phyloP scores from a whole-genome alignment of 331 rosid species.

The Saraca asoca region DNA sequence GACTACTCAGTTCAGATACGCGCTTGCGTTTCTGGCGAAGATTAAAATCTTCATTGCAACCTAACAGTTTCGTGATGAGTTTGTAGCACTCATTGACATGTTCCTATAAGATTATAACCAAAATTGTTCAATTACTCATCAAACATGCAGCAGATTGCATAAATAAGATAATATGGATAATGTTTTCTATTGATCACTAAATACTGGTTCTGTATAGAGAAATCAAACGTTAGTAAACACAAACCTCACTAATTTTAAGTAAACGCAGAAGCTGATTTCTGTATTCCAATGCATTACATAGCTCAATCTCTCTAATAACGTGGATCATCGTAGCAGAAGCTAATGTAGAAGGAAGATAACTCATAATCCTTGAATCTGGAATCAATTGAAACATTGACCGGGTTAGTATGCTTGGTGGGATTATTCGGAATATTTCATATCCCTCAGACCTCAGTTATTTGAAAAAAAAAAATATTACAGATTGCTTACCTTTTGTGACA shows the following conservation, averaged over 20 bases:
- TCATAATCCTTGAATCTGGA: slow-evolving; percentile 66
- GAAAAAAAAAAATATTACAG: neutral
- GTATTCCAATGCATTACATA: slow-evolving; percentile 57
- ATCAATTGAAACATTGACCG: slow-evolving; percentile 16
- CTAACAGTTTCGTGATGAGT: slow-evolving; percentile 52
- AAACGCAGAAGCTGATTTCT: slow-evolving; percentile 66
- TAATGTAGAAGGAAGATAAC: slow-evolving; percentile 71
- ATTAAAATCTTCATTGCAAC: slow-evolving; percentile 36
- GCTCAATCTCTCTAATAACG: slow-evolving; percentile 70
- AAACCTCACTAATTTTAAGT: slow-evolving; percentile 75
- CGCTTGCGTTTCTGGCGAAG: slow-evolving; percentile 55
- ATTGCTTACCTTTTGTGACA: slow-evolving; percentile 60
- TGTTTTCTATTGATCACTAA: neutral
- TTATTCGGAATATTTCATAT: neutral
- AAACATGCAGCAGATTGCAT: slow-evolving; percentile 9
- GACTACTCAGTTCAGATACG: slow-evolving; percentile 58
- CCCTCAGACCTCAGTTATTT: neutral
- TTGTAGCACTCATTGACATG: slow-evolving; percentile 66
- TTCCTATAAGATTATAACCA: slow-evolving; percentile 53
- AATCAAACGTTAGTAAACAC: slow-evolving; percentile 24
- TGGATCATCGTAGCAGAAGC: slow-evolving; percentile 88
- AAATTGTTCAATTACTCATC: slow-evolving; percentile 22
- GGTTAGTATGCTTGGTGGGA: slow-evolving; percentile 21
- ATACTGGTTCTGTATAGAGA: neutral
- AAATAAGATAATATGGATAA: neutral